Percentiles rank a stretch among this genome's conserved stretches.
Conservation (phyloP, 2,329 filamentous ascomycete genomes). For the Colletotrichum aenigma region DNA sequence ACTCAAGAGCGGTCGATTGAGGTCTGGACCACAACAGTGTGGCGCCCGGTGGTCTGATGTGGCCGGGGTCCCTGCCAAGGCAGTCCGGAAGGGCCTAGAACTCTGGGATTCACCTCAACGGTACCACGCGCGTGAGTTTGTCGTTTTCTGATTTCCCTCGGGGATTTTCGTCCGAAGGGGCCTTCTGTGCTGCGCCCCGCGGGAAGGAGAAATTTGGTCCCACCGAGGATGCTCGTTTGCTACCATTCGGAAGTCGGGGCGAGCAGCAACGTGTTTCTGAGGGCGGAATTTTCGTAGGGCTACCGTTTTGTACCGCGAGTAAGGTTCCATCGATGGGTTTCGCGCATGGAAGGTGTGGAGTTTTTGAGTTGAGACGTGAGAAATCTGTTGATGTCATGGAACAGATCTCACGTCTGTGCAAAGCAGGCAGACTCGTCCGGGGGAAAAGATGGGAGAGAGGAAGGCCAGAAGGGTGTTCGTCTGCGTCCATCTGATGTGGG, state of each 20-base stretch:
- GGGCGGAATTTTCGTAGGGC: background rate
- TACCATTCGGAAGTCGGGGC: background rate
- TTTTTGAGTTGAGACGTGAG: background rate
- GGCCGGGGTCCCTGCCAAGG: constrained; percentile 11
- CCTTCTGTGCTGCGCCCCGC: background rate
- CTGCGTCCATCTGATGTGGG: background rate
- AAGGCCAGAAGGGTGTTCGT: background rate
- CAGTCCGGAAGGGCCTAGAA: constrained; percentile 13
- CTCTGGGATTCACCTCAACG: background rate
- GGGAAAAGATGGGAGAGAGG: background rate
- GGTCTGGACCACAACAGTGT: constrained; percentile 14
- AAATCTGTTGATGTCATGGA: background rate
- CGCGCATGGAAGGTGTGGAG: background rate
- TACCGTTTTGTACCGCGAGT: background rate
- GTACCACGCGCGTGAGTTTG: background rate
- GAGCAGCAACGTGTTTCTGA: background rate
- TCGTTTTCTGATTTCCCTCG: background rate
- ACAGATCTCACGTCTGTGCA: background rate
- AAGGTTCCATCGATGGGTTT: background rate
- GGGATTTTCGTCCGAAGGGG: background rate
- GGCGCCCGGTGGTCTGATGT: constrained; percentile 6
- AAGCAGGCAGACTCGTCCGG: background rate
- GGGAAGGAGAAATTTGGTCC: background rate
- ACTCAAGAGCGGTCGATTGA: constrained; percentile 13
- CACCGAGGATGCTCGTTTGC: background rate